These are phyloP conservation scores for Gracilaria domingensis DNA, from an alignment of 23 red algal species.

Conservation along the genomic window DNA sequence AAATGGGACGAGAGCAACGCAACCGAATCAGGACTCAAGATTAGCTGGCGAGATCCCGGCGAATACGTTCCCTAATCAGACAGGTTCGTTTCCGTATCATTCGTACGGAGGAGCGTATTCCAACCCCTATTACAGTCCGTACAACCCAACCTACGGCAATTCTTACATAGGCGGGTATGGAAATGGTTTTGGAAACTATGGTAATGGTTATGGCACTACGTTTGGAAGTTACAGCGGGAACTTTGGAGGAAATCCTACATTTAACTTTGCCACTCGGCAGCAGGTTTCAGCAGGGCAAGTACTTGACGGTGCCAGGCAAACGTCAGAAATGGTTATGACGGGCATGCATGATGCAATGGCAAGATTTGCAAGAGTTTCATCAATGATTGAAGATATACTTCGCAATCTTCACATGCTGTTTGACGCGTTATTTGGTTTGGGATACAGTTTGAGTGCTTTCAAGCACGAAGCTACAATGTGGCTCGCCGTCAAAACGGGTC, in stretches of 20 bases:
- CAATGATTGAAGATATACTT: conserved; percentile 95
- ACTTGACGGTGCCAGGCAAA: conserved; percentile 8
- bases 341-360: conserved; percentile 89
- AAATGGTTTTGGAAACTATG: conserved; percentile 18
- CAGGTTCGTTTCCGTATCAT: conserved; percentile 1
- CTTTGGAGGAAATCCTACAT: conserved; percentile 10
- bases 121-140: conserved; percentile 4
- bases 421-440: conserved; percentile 65
- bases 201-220: conserved; percentile 7
- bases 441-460: conserved; percentile 54
- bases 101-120: conserved; percentile 1
- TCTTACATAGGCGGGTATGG: conserved; percentile 28
- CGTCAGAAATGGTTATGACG: conserved; percentile 32
- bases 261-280: conserved; percentile 4
- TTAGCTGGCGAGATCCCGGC: background rate
- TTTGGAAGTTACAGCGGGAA: conserved; percentile 18
- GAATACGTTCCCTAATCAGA: background rate
- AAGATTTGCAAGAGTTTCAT: conserved; percentile 88
- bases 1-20: background rate
- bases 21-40: background rate
- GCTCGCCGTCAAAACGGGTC: conserved; percentile 60
- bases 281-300: conserved; percentile 30
- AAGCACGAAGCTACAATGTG: conserved; percentile 46
- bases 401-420: conserved; percentile 95
- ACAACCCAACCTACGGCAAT: conserved; percentile 4